phyloP scores from a whole-genome alignment of 169 alveolate genomes.

The Haemoproteus tartakovskyi region DNA sequence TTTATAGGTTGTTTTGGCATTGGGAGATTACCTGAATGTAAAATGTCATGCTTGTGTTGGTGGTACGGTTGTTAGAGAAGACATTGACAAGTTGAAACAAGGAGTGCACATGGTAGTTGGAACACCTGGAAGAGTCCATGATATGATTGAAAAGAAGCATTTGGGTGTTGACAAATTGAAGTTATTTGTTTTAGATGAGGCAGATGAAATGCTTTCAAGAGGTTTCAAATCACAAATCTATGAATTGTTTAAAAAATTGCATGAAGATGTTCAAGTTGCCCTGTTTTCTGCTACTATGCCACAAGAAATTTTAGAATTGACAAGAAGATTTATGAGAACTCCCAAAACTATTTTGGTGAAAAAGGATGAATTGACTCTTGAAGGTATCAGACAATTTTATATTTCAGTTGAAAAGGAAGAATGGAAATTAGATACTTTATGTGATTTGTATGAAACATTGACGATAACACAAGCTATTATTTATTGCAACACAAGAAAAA shows the following conservation, averaged over 20 bases:
- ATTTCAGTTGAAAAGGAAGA: slow-evolving; percentile 98
- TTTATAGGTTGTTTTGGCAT: slow-evolving; percentile 90
- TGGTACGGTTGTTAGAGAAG: slow-evolving; percentile 95
- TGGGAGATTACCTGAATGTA: slow-evolving; percentile 96
- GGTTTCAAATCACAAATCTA: slow-evolving; percentile 96
- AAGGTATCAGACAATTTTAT: slow-evolving; percentile 97
- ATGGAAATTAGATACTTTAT: slow-evolving; percentile 97
- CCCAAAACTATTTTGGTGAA: slow-evolving; percentile 97
- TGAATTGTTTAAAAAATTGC: slow-evolving; percentile 95
- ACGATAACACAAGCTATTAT: slow-evolving; percentile 98
- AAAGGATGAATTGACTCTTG: slow-evolving; percentile 97
- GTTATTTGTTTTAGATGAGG: slow-evolving; percentile 97
- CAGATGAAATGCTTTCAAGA: slow-evolving; percentile 97
- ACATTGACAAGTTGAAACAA: slow-evolving; percentile 93
- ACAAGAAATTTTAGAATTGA: slow-evolving; percentile 95
- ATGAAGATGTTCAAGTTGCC: slow-evolving; percentile 94
- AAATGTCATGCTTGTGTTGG: slow-evolving; percentile 94
- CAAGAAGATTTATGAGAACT: slow-evolving; percentile 96
- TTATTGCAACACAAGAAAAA: slow-evolving; percentile 96
- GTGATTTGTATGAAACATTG: slow-evolving; percentile 96
- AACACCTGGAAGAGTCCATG: slow-evolving; percentile 98
- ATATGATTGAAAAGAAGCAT: slow-evolving; percentile 95
- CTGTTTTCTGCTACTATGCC: slow-evolving; percentile 99
- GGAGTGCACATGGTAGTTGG: slow-evolving; percentile 98
- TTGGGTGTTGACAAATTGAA: slow-evolving; percentile 92